A percentile compares a stretch with the other conserved stretches of the same genome.
Evolutionary conservation across 2,329 filamentous ascomycete genomes (phyloP).

Genomic region (Penicillium sp.): DNA sequence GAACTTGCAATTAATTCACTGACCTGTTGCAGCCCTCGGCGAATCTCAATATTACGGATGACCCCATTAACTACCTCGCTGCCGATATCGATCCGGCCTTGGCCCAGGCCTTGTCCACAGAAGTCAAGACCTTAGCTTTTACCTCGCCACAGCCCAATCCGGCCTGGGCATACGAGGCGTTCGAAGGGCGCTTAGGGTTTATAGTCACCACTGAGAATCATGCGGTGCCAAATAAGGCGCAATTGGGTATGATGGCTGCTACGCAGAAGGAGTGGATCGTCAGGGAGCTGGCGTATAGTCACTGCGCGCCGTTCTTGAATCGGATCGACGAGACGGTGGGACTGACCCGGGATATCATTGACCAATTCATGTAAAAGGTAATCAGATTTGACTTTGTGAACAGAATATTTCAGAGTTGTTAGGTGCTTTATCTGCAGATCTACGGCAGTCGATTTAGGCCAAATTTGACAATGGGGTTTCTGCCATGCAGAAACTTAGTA

Average conservation of each 20-base stretch:
- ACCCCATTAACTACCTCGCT: slow-evolving; percentile 17
- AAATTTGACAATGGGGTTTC: no score
- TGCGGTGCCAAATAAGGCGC: background rate
- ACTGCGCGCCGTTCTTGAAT: background rate
- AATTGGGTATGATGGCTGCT: background rate
- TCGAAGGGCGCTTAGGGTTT: background rate
- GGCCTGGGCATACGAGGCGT: slow-evolving; percentile 27
- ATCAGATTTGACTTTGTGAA: background rate
- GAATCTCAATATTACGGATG: slow-evolving; percentile 15
- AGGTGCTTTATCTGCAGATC: no score
- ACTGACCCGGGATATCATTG: background rate
- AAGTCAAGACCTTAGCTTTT: slow-evolving; percentile 23
- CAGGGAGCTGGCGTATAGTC: background rate
- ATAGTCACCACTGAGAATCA: background rate
- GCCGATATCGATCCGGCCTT: slow-evolving; percentile 12
- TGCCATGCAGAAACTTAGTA: no score
- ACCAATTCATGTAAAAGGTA: background rate
- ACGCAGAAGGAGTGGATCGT: background rate
- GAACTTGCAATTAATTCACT: background rate
- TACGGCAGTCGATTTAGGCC: no score
- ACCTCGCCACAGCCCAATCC: slow-evolving; percentile 23
- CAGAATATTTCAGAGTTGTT: background rate
- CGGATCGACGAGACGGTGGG: background rate
- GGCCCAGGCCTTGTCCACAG: background rate
- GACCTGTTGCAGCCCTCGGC: background rate